Base-by-base conservation (phyloP, 139 green algal genomes). In the Coelastrella sp. region DNA sequence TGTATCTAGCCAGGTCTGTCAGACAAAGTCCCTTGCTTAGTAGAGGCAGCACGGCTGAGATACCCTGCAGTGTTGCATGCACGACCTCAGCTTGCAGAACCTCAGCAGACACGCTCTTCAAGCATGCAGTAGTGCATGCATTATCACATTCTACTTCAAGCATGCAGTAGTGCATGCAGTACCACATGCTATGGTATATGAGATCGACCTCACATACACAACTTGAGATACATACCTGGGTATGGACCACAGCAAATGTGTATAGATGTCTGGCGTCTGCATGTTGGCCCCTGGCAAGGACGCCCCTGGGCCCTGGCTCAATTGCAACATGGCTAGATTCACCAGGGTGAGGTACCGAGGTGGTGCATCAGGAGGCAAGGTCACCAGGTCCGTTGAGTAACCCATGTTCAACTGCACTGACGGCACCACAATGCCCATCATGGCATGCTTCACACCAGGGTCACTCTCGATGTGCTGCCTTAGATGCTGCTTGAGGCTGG, bases 241-340 rank as follows among this genome's bases (percentile, higher is more conserved):
- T 13, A 84, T 64, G 17, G 35, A 32, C 78, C 78, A 84, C 13
- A 84, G n/a, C 78, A 84, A 60, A 45, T 50, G 37, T 8, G 60
- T 76, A n/a, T 66, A 84, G 9, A 62, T 66, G 8, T 75, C 78
- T 9, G 45, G 40, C 40, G 21, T 75, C 78, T 45, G 59, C 27
- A 51, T 35, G 23, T 53, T 82, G 7, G 75, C 75, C 5, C 25
- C 35, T 15, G 53, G 75, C 75, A 43, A 7, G 6, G 17, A 51
- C 6, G 78, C 78, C 21, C 34, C 19, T 6, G 78, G 78, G 25
- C 78, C 78, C 78, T 84, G 78, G 19, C n/a, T 32, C 78, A 84
- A 17, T 3, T 32, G 60, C 41, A 57, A 11, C 38, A 63, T 34
- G 2, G 27, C 60, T 9, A 84, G 2, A 66, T 84, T 74, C 9